These are phyloP conservation scores for Malassezia caprae DNA, from an alignment of 1,284 basidiomycete species.

Conservation along the genomic window DNA sequence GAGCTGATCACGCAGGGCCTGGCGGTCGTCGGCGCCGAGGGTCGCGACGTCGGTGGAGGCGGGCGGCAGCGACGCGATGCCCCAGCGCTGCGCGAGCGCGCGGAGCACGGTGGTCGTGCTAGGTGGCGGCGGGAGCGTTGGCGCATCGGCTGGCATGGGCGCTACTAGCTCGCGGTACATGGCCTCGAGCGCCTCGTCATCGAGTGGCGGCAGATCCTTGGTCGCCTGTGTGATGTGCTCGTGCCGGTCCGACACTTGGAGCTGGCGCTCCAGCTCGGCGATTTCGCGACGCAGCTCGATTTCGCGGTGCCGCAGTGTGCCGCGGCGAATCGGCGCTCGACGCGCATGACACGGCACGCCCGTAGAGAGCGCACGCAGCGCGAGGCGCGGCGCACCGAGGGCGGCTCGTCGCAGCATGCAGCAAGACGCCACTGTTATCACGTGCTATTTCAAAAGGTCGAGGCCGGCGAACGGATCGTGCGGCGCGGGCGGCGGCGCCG, in stretches of 20 bases:
- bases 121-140: neutral
- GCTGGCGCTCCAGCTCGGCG: slow-evolving; percentile 19
- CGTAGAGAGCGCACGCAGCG: slow-evolving; percentile 1
- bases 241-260: slow-evolving; percentile 25
- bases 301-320: slow-evolving; percentile 7
- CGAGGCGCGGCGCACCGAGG: neutral
- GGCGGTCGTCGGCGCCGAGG: neutral
- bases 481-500: neutral
- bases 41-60: neutral
- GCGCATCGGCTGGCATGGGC: neutral
- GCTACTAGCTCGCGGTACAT: slow-evolving; percentile 34
- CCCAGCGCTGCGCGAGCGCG: neutral
- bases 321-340: neutral
- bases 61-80: neutral
- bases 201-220: slow-evolving; percentile 30
- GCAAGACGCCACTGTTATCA: neutral
- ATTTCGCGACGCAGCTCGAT: slow-evolving; percentile 26
- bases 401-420: neutral
- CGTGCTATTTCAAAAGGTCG: slow-evolving; percentile 33
- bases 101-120: neutral
- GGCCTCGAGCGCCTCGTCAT: slow-evolving; percentile 34
- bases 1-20: neutral
- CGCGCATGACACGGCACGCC: neutral
- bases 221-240: slow-evolving; percentile 25
- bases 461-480: slow-evolving; percentile 41